A percentile compares a stretch with the other conserved stretches of the same genome.
Conservation (phyloP, 208 protist species). For the Angomonas ambiguus region DNA sequence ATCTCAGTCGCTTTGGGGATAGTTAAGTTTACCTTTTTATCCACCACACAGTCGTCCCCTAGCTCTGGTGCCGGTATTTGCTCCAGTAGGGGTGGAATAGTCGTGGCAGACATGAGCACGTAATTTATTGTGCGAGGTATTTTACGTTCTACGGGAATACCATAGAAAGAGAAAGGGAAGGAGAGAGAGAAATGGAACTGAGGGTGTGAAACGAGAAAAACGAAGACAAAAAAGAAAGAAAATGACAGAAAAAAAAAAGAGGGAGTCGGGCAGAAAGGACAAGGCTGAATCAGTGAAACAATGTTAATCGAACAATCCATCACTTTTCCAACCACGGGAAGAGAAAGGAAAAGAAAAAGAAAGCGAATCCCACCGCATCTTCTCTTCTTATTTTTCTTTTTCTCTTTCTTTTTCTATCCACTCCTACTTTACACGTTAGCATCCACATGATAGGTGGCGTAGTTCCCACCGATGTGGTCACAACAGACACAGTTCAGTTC, state of each 20-base stretch:
- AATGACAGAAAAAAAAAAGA: slow-evolving; percentile 14
- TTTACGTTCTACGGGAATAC: neutral
- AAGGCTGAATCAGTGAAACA: neutral
- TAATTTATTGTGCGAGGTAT: slow-evolving; percentile 12
- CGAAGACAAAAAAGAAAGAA: slow-evolving; percentile 5
- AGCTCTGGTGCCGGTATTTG: slow-evolving; percentile 47
- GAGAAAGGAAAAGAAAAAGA: neutral
- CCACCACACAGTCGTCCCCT: slow-evolving; percentile 25
- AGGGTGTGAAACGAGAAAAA: neutral
- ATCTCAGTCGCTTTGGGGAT: slow-evolving; percentile 33
- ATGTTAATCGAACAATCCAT: no score
- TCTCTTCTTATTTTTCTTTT: neutral
- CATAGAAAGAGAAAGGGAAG: neutral
- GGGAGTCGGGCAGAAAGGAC: neutral
- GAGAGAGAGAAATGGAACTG: neutral
- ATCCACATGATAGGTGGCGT: slow-evolving; percentile 69
- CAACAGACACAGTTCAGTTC: slow-evolving; percentile 90
- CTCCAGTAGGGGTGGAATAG: slow-evolving; percentile 47
- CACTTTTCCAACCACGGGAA: no score
- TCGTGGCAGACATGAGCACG: neutral
- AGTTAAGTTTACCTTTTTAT: slow-evolving; percentile 28
- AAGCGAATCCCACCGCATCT: neutral
- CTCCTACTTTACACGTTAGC: slow-evolving; percentile 25
- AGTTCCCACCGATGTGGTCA: slow-evolving; percentile 87
- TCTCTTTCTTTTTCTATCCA: neutral